These are phyloP conservation scores for Zygoascus hellenicus DNA, from an alignment of 1,139 yeast species.

Conservation along the genomic window DNA sequence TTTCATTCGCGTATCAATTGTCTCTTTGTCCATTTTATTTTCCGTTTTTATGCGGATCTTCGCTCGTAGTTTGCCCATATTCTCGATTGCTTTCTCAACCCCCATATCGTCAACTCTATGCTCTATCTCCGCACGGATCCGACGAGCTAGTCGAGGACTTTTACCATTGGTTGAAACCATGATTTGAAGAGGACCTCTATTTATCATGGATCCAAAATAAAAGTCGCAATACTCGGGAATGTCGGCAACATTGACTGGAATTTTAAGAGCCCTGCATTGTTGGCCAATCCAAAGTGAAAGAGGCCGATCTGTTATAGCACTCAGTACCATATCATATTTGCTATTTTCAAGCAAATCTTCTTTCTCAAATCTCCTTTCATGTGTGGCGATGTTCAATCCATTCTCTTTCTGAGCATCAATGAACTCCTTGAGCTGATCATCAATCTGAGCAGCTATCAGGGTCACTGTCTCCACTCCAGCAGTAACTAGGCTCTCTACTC, in stretches of 20 bases:
- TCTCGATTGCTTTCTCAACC: slow-evolving; percentile 50
- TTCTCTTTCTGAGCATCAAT: slow-evolving; percentile 7
- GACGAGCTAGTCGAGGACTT: slow-evolving; percentile 67
- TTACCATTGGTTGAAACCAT: slow-evolving; percentile 83
- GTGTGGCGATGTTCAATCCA: neutral
- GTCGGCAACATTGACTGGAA: slow-evolving; percentile 81
- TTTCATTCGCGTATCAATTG: slow-evolving; percentile 60
- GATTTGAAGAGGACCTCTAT: slow-evolving; percentile 71
- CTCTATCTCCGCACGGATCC: slow-evolving; percentile 57
- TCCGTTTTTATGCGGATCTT: slow-evolving; percentile 46
- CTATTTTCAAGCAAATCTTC: slow-evolving; percentile 20
- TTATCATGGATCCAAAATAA: slow-evolving; percentile 75
- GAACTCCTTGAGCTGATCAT: slow-evolving; percentile 7
- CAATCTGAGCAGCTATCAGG: slow-evolving; percentile 1
- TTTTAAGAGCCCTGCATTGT: slow-evolving; percentile 44
- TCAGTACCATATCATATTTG: slow-evolving; percentile 58
- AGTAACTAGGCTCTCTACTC: slow-evolving; percentile 62
- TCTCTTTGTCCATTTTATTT: slow-evolving; percentile 40
- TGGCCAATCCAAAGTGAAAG: slow-evolving; percentile 55
- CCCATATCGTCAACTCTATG: slow-evolving; percentile 33
- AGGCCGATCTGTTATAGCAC: slow-evolving; percentile 70
- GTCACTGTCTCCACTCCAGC: slow-evolving; percentile 43
- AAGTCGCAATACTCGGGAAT: slow-evolving; percentile 80
- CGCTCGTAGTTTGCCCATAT: slow-evolving; percentile 54
- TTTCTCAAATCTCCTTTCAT: slow-evolving; percentile 11